Conservation (phyloP, 2,329 filamentous ascomycete genomes). For the Colletotrichum costaricense region DNA sequence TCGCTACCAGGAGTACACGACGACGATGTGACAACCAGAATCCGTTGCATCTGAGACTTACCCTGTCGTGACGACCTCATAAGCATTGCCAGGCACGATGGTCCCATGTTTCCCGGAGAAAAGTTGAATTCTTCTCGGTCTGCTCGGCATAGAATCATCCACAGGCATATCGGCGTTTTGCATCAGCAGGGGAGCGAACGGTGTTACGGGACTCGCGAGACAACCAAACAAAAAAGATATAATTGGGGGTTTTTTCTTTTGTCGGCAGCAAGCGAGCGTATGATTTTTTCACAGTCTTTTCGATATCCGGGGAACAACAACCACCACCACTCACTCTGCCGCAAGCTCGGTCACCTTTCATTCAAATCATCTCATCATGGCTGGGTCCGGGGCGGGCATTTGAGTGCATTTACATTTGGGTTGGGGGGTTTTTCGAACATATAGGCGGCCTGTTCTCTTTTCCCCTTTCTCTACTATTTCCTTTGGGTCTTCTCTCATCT, state of each 20-base stretch:
- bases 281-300: constrained; percentile 49
- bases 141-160: constrained; percentile 44
- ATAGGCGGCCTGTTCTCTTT: constrained; percentile 56
- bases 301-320: constrained; percentile 52
- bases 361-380: constrained; percentile 58
- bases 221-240: constrained; percentile 41
- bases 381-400: constrained; percentile 64
- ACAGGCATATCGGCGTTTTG: constrained; percentile 56
- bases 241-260: constrained; percentile 39
- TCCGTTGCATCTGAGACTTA: constrained; percentile 57
- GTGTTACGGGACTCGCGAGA: constrained; percentile 54
- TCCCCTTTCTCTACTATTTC: constrained; percentile 43
- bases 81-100: constrained; percentile 46
- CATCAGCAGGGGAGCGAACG: constrained; percentile 51
- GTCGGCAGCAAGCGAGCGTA: constrained; percentile 57
- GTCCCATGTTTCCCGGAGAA: constrained; percentile 48
- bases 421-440: constrained; percentile 59
- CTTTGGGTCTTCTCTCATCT: constrained; percentile 45
- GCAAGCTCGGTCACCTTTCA: constrained; percentile 43
- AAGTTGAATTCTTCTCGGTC: constrained; percentile 38
- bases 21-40: constrained; percentile 84
- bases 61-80: constrained; percentile 60
- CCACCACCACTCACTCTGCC: constrained; percentile 62
- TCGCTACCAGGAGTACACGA: constrained; percentile 84
- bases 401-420: constrained; percentile 65